These are phyloP conservation scores for Mycena capillaripes DNA, from an alignment of 768 basidiomycete genomes.

Conservation along the genomic window DNA sequence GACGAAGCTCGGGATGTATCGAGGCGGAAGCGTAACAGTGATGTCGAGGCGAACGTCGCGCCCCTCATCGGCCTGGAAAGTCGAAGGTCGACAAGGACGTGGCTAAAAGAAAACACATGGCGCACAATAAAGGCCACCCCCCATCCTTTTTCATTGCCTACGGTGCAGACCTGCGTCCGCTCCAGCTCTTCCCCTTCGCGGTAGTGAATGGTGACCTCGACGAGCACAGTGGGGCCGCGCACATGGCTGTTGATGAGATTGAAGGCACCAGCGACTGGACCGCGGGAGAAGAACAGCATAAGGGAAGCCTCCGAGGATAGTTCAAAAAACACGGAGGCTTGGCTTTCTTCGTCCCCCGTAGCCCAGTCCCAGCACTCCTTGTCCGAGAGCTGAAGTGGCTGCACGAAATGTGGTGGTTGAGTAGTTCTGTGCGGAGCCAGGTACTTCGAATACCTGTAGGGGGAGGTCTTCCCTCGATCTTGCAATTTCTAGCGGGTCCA, in stretches of 20 bases:
- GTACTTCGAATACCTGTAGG: neutral
- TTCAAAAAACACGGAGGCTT: neutral
- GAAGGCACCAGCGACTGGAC: constrained; percentile 2
- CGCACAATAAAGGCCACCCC: neutral
- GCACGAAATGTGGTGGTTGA: neutral
- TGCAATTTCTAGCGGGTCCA: neutral
- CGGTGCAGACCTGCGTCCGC: neutral
- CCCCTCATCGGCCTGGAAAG: constrained; percentile 4
- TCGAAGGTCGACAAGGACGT: neutral
- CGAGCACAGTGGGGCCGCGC: neutral
- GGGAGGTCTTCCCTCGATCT: neutral
- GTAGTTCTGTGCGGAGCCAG: neutral
- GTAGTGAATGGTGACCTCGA: constrained; percentile 3
- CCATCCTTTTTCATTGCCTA: neutral
- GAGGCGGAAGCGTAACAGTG: constrained; percentile 1
- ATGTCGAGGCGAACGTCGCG: neutral
- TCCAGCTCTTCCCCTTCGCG: neutral
- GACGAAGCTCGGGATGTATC: neutral
- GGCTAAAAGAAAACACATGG: neutral
- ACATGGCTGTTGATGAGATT: constrained; percentile 3
- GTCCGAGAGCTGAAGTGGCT: neutral
- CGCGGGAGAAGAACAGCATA: constrained; percentile 1
- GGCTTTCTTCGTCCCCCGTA: neutral
- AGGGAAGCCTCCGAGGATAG: constrained; percentile 3
- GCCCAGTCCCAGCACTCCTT: neutral